Conservation (phyloP, 108 stramenopile species). For the Asterionellopsis glacialis region DNA sequence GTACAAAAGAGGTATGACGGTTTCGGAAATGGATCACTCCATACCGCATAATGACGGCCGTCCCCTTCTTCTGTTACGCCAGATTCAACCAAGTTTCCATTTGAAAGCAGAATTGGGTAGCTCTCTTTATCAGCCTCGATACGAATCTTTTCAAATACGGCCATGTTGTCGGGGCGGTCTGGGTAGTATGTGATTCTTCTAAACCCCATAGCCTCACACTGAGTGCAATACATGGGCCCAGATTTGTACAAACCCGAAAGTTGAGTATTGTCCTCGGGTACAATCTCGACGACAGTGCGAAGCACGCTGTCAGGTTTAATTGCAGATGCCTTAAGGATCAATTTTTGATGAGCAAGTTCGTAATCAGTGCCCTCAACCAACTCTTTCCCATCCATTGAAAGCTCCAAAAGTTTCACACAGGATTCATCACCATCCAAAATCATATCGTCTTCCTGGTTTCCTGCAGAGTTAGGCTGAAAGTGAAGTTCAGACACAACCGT, state of each 20-base stretch:
- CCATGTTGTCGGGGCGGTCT: conserved; percentile 93
- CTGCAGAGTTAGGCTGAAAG: conserved; percentile 22
- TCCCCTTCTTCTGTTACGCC: conserved; percentile 38
- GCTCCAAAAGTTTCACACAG: conserved; percentile 32
- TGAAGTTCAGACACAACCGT: conserved; percentile 42
- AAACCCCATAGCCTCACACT: conserved; percentile 80
- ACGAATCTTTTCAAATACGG: conserved; percentile 64
- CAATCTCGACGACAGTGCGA: conserved; percentile 60
- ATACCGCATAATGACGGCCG: conserved; percentile 77
- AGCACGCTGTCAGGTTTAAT: too few species aligned
- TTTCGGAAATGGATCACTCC: conserved; percentile 95
- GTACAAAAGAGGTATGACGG: conserved; percentile 93
- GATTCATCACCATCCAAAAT: conserved; percentile 85
- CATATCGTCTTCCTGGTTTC: conserved; percentile 36
- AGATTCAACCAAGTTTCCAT: conserved; percentile 86
- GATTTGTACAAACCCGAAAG: conserved; percentile 89
- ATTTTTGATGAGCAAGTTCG: conserved; percentile 34
- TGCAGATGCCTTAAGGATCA: conserved; percentile 37
- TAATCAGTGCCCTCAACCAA: conserved; percentile 54
- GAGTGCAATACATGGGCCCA: conserved; percentile 89
- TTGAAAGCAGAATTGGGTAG: conserved; percentile 87
- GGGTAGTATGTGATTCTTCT: conserved; percentile 91
- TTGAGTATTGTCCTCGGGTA: conserved; percentile 90
- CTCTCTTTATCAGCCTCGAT: conserved; percentile 72
- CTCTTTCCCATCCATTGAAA: conserved; percentile 45